A percentile compares a stretch with the other conserved stretches of the same genome.
Conservation (phyloP, 805 yeast genomes). For the Pichia scutulata region DNA sequence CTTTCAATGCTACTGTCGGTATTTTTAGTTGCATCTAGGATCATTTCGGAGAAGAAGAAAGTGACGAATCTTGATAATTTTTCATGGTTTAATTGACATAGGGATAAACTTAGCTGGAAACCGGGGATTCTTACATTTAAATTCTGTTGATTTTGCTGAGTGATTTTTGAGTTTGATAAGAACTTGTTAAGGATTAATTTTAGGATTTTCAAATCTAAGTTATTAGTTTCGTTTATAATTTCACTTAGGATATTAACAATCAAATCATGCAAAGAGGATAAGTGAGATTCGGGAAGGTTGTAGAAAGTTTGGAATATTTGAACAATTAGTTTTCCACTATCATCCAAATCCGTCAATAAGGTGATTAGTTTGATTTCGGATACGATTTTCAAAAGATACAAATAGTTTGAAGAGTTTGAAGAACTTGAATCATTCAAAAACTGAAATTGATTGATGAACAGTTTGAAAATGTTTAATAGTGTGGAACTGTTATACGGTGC, state of each 20-base stretch:
- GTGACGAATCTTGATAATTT: conserved; percentile 70
- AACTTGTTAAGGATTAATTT: conserved; percentile 61
- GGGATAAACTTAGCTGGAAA: conserved; percentile 53
- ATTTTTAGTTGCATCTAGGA: conserved; percentile 41
- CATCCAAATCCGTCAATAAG: conserved; percentile 54
- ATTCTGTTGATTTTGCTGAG: conserved; percentile 14
- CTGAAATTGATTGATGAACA: conserved; percentile 57
- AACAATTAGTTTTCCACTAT: conserved; percentile 46
- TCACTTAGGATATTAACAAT: conserved; percentile 69
- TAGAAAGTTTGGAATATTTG: conserved; percentile 57
- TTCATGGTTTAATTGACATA: conserved; percentile 66
- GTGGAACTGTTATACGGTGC: conserved; percentile 73
- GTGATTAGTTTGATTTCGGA: conserved; percentile 59
- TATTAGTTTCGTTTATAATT: conserved; percentile 61
- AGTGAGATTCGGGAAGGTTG: conserved; percentile 37
- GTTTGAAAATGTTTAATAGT: conserved; percentile 55
- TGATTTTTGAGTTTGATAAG: conserved; percentile 28
- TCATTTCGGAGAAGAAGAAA: conserved; percentile 68
- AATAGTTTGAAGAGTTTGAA: conserved; percentile 55
- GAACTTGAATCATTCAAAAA: conserved; percentile 43
- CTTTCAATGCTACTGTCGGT: conserved; percentile 59
- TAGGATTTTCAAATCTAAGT: conserved; percentile 52
- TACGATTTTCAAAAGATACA: conserved; percentile 56
- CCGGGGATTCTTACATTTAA: conserved; percentile 39
- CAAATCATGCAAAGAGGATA: conserved; percentile 43